Base-by-base conservation (phyloP, 2,329 filamentous ascomycete species). In the Alternaria sp. region DNA sequence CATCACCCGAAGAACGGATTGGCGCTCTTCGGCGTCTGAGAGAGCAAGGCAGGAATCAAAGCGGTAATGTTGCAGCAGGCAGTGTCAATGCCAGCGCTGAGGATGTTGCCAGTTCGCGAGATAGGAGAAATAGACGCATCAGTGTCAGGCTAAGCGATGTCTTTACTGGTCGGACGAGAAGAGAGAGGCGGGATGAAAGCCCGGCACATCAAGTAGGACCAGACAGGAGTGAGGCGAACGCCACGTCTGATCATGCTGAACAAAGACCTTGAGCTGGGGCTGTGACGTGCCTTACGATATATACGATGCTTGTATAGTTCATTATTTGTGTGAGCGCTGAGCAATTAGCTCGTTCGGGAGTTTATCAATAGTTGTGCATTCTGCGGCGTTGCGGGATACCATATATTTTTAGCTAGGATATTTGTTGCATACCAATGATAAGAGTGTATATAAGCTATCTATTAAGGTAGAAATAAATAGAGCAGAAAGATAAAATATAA, bases 1-100 rank as follows among this genome's bases (percentile, higher is more conserved):
- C 80, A 39, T 76, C 77, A 3, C 66, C 78, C 5, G 81, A 83
- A 51, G 80, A 83, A 56, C 77, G 81, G 12, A 74, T 83, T 8
- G 68, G 67, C 7, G 81, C 80, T 2, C 67, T 82, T 7, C 65
- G 81, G 26, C 71, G 75, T 11, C 69, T 82, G 28, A 63, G 78
- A 18, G 75, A 78, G 39, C 71, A 76, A 41, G 59, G 71, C 7
- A 53, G 66, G 1, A 73, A 73, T 22, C 64, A 66, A 26, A 68
- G 65, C 30, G 62, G 64, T 7, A 71, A 74, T 9, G 54, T 61
- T 0, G 65, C 49, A 2, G 61, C 54, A 3, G 51, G 22, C 7
- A 62, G 46, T 36, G 43, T 61, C 6, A 65, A 71, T 8, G 61
- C 55, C 5, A 73, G 69, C 36, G 36, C 39, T 3, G 74, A 75